These are phyloP conservation scores for Plasmodium vinckei DNA, from an alignment of 169 alveolate genomes.

Conservation along the genomic window DNA sequence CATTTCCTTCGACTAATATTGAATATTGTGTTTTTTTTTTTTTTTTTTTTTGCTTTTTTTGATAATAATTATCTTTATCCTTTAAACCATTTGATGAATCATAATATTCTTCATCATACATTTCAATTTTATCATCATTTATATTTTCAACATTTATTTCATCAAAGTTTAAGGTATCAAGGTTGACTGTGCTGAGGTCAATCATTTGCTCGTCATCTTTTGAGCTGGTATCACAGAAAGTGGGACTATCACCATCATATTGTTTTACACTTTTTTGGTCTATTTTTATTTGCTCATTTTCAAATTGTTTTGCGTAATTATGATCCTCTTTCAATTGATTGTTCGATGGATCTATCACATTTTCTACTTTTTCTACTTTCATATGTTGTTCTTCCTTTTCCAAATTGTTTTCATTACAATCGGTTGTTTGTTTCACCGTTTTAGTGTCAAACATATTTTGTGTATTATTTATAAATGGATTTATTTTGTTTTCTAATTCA, in stretches of 20 bases:
- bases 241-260: not conserved
- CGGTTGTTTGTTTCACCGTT: not conserved
- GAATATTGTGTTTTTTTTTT: conserved; percentile 82
- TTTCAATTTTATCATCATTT: conserved; percentile 41
- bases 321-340: not conserved
- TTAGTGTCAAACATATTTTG: not conserved
- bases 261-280: not conserved
- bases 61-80: conserved; percentile 50
- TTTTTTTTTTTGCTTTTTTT: conserved; percentile 77
- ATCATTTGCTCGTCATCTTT: not conserved
- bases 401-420: not conserved
- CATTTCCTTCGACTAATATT: conserved; percentile 95
- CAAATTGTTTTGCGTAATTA: not conserved
- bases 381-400: not conserved
- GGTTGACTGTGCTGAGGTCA: conserved; percentile 5
- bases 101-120: conserved; percentile 22
- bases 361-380: not conserved
- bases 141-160: conserved; percentile 15
- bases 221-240: not conserved
- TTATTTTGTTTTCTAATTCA: not conserved
- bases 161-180: conserved; percentile 35
- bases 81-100: conserved; percentile 62
- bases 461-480: not conserved
- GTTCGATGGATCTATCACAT: not conserved
- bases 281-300: not conserved